Evolutionary conservation across 1,284 basidiomycete species (phyloP).

Genomic region (Moesziomyces antarcticus): DNA sequence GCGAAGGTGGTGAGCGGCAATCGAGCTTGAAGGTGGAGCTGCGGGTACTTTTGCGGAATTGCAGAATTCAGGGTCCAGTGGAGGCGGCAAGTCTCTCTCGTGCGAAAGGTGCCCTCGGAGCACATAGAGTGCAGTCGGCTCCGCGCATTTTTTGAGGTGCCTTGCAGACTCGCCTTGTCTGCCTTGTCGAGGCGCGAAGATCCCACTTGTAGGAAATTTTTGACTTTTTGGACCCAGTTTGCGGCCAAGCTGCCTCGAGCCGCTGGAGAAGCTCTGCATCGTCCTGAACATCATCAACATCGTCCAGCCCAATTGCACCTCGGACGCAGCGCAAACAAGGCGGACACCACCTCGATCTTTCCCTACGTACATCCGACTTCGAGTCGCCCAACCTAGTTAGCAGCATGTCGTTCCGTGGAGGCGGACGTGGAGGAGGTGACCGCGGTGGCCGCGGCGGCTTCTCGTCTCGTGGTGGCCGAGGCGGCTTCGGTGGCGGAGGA

Average conservation of each 20-base stretch:
- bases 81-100: slow-evolving; percentile 1
- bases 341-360: not conserved
- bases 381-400: not conserved
- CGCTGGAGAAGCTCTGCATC: not conserved
- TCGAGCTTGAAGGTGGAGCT: not conserved
- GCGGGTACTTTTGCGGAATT: not conserved
- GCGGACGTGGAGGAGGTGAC: slow-evolving; percentile 52
- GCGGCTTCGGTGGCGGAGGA: slow-evolving; percentile 56
- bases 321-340: not conserved
- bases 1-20: not conserved
- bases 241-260: not conserved
- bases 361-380: not conserved
- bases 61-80: not conserved
- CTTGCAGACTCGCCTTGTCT: not conserved
- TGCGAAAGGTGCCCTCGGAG: slow-evolving; percentile 13
- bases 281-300: not conserved
- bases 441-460: slow-evolving; percentile 60
- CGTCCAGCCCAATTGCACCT: not conserved
- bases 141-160: slow-evolving; percentile 9
- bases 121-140: slow-evolving; percentile 7
- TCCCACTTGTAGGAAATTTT: slow-evolving; percentile 27
- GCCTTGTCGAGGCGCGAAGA: slow-evolving; percentile 12
- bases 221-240: slow-evolving; percentile 39
- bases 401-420: slow-evolving; percentile 60
- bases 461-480: slow-evolving; percentile 56